A percentile compares a stretch with the other conserved stretches of the same genome.
Evolutionary conservation across 108 stramenopile species (phyloP).

Genomic region (Schizochytrium sp.): DNA sequence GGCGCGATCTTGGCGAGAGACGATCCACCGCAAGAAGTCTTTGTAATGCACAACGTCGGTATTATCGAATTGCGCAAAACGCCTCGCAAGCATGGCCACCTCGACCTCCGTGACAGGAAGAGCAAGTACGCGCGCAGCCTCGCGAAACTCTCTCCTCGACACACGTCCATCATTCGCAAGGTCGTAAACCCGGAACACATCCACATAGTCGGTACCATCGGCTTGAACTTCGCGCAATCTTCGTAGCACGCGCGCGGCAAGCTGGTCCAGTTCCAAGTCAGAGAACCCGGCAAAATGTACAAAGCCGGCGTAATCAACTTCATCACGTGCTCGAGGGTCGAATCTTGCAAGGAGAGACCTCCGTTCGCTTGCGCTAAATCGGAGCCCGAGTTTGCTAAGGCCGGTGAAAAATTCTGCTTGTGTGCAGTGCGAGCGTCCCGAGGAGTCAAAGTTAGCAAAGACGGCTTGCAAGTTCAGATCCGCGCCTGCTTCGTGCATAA

Average conservation of each 20-base stretch:
- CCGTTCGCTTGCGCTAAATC: neutral
- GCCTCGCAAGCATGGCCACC: neutral
- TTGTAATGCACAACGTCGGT: neutral
- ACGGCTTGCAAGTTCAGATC: neutral
- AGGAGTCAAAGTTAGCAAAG: neutral
- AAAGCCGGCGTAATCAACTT: neutral
- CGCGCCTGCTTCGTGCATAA: neutral
- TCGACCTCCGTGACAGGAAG: neutral
- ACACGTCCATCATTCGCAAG: neutral
- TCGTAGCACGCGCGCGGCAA: neutral
- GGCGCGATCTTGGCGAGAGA: neutral
- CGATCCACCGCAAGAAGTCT: neutral
- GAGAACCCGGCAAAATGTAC: neutral
- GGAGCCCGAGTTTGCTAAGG: neutral
- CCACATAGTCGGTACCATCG: neutral
- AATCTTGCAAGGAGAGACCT: neutral
- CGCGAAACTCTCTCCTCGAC: neutral
- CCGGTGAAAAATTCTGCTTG: neutral
- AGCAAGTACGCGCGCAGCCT: neutral
- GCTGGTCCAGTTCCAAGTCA: neutral
- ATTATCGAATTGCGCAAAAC: slow-evolving; percentile 1
- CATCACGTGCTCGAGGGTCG: neutral
- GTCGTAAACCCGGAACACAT: neutral
- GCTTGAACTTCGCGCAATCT: neutral
- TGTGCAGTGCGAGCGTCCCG: neutral